Evolutionary conservation across 176 grass and related monocot genomes (phyloP).

Genomic region (Oryza coarctata): DNA sequence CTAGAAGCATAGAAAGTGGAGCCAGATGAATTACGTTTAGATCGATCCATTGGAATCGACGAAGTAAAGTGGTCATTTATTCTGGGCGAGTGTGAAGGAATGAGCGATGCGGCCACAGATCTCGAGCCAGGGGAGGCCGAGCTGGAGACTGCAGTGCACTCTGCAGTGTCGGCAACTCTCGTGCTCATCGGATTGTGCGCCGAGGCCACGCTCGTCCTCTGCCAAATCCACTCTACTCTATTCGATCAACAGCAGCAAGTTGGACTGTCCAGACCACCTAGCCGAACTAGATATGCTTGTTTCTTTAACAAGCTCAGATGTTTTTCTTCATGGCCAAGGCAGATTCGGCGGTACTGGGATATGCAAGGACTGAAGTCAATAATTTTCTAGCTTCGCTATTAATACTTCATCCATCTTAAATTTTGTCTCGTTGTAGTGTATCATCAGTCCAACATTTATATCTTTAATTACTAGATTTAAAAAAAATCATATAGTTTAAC

Average conservation of each 20-base stretch:
- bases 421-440: too few species aligned
- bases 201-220: neutral
- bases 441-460: too few species aligned
- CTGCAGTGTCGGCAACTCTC: neutral
- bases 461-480: too few species aligned
- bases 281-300: neutral
- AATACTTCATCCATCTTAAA: too few species aligned
- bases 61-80: neutral
- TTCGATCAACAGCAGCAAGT: neutral
- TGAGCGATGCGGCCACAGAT: neutral
- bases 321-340: neutral
- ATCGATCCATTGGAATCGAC: neutral
- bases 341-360: neutral
- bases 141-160: neutral
- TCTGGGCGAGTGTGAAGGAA: neutral
- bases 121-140: slow-evolving; percentile 17
- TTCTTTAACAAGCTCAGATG: neutral
- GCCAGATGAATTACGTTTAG: neutral
- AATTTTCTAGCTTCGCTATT: neutral
- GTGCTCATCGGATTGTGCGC: slow-evolving; percentile 4
- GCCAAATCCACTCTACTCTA: neutral
- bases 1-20: too few species aligned
- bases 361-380: neutral
- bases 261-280: neutral
- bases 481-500: too few species aligned